These are phyloP conservation scores for Hansenula anomala DNA, from an alignment of 1,139 yeast genomes.

Conservation along the genomic window DNA sequence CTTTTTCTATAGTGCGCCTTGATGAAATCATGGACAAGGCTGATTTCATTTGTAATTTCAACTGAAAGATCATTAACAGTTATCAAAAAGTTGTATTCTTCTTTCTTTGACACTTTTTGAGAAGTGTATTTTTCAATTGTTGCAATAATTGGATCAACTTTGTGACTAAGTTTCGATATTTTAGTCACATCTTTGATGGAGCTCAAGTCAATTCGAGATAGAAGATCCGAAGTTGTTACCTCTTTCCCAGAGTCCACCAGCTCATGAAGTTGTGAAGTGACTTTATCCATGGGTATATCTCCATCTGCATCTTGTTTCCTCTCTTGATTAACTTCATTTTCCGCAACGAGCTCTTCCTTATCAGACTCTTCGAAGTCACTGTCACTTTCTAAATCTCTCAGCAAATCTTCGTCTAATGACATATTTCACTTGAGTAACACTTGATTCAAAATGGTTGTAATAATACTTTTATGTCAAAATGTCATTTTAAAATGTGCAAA, in stretches of 20 bases:
- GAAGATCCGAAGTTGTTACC: conserved; percentile 5
- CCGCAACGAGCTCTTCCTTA: conserved; percentile 2
- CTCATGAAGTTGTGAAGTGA: conserved; percentile 1
- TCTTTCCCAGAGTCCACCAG: conserved; percentile 4
- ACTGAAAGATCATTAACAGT: conserved; percentile 53
- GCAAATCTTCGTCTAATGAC: conserved; percentile 24
- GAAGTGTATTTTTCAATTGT: conserved; percentile 11
- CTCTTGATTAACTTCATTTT: not conserved
- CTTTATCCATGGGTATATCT: conserved; percentile 6
- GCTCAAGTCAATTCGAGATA: conserved; percentile 7
- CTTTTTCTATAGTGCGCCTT: conserved; percentile 51
- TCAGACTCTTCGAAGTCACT: conserved; percentile 15
- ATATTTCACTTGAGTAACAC: too few species aligned
- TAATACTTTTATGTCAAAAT: not conserved
- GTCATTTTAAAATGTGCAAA: too few species aligned
- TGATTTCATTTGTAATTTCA: conserved; percentile 53
- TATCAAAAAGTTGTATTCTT: conserved; percentile 46
- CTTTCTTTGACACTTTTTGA: conserved; percentile 14
- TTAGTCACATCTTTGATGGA: conserved; percentile 10
- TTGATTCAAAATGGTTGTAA: too few species aligned
- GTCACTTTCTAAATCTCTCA: conserved; percentile 28
- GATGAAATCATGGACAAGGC: conserved; percentile 44
- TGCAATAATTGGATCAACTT: conserved; percentile 10
- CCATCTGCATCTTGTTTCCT: conserved; percentile 5
- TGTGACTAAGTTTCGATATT: conserved; percentile 9